Evolutionary conservation across 352 stramenopile genomes (phyloP).

Genomic region (Pythium rishiriense): DNA sequence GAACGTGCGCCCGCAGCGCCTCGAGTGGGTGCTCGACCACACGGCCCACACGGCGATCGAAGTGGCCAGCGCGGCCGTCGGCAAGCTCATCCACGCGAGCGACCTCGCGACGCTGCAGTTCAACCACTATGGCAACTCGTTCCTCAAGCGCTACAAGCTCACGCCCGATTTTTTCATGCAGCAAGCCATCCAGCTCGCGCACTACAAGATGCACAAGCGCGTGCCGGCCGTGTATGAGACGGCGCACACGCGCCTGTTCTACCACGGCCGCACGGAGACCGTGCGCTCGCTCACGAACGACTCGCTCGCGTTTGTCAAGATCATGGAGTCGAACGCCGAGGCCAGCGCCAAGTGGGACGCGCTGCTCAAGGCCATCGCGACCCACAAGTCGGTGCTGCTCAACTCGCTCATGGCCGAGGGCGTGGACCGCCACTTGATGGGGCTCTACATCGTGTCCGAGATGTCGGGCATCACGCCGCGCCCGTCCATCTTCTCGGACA

Average conservation of each 20-base stretch:
- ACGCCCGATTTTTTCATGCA: constrained; percentile 98
- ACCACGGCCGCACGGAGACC: constrained; percentile 95
- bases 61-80: constrained; percentile 85
- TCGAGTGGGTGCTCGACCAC: constrained; percentile 87
- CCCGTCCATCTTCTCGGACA: constrained; percentile 93
- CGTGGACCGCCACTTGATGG: constrained; percentile 96
- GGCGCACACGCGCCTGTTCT: constrained; percentile 96
- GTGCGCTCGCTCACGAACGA: constrained; percentile 88
- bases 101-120: constrained; percentile 92
- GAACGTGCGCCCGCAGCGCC: constrained; percentile 64
- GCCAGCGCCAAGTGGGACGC: constrained; percentile 77
- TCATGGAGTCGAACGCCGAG: constrained; percentile 70
- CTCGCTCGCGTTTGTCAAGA: constrained; percentile 90
- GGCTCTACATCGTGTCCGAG: constrained; percentile 92
- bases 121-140: constrained; percentile 90
- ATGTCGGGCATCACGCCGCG: constrained; percentile 88
- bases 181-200: constrained; percentile 96
- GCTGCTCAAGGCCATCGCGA: constrained; percentile 85
- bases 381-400: constrained; percentile 92
- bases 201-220: constrained; percentile 94
- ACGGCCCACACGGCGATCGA: constrained; percentile 81
- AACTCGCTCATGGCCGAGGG: constrained; percentile 84
- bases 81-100: constrained; percentile 91
- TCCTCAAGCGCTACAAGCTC: constrained; percentile 94
- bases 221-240: constrained; percentile 97